phyloP scores from a whole-genome alignment of 352 stramenopile genomes.

The Phytopythium aichiense region DNA sequence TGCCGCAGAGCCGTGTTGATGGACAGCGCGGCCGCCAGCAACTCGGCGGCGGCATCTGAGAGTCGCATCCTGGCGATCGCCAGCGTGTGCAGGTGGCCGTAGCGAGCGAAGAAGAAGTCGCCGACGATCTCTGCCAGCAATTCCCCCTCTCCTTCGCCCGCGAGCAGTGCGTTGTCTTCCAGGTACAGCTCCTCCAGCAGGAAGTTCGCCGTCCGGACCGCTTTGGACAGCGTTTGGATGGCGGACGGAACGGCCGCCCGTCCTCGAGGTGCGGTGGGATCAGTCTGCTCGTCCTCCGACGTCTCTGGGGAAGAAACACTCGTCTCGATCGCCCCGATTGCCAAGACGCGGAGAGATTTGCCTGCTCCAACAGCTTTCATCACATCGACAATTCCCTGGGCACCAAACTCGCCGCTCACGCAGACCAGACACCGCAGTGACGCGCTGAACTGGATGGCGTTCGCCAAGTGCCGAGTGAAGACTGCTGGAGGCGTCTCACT shows the following conservation, averaged over 20 bases:
- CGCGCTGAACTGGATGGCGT: conserved; percentile 43
- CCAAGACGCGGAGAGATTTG: conserved; percentile 41
- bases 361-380: conserved; percentile 36
- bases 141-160: conserved; percentile 18
- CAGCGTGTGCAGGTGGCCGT: conserved; percentile 48
- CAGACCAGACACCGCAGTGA: conserved; percentile 37
- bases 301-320: not conserved
- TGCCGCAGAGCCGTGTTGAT: conserved; percentile 55
- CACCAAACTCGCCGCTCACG: conserved; percentile 26
- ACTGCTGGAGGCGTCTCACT: not conserved
- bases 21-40: conserved; percentile 38
- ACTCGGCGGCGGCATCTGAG: conserved; percentile 27
- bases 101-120: conserved; percentile 76
- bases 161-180: conserved; percentile 41
- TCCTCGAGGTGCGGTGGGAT: not conserved
- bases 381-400: conserved; percentile 21
- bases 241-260: conserved; percentile 14
- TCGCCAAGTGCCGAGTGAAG: conserved; percentile 29
- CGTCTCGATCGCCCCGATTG: conserved; percentile 30
- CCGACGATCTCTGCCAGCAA: conserved; percentile 40
- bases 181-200: conserved; percentile 60
- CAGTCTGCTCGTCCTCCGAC: no score
- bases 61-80: conserved; percentile 38
- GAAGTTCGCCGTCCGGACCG: conserved; percentile 50
- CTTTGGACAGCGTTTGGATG: conserved; percentile 32